These are phyloP conservation scores for Rubroshorea leprosula DNA, from an alignment of 345 rosid species.

Conservation along the genomic window DNA sequence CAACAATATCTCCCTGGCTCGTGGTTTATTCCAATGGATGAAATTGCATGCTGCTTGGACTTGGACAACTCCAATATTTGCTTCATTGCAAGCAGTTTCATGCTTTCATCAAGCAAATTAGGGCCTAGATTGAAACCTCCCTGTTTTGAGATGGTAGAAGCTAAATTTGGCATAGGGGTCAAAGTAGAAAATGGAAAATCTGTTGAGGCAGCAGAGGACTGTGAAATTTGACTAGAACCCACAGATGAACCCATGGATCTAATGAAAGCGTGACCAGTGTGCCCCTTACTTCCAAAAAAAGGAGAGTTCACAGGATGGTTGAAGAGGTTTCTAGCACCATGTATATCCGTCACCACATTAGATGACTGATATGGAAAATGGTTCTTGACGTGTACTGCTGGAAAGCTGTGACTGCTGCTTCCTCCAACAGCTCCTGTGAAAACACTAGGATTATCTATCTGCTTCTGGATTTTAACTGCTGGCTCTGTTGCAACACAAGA, in stretches of 20 bases:
- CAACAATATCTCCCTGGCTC: conserved; percentile 18
- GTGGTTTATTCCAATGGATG: conserved; percentile 24
- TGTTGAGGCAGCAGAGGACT: conserved; percentile 20
- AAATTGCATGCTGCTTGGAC: conserved; percentile 34
- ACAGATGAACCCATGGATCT: conserved; percentile 15
- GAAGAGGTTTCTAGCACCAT: conserved; percentile 22
- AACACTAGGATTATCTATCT: conserved; percentile 15
- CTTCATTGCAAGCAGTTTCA: conserved; percentile 36
- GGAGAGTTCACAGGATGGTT: conserved; percentile 19
- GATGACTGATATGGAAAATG: conserved; percentile 13
- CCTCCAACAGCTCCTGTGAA: conserved; percentile 14
- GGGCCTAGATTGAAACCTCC: conserved; percentile 22
- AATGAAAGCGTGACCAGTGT: conserved; percentile 13
- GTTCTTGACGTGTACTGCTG: conserved; percentile 16
- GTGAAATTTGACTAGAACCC: conserved; percentile 17
- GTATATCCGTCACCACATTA: conserved; percentile 13
- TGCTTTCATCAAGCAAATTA: conserved; percentile 33
- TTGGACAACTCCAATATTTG: conserved; percentile 39
- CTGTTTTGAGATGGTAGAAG: conserved; percentile 19
- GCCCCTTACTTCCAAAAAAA: conserved; percentile 20
- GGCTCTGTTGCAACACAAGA: conserved; percentile 16
- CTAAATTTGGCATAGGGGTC: conserved; percentile 14
- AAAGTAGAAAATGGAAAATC: conserved; percentile 19
- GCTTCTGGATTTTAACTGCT: conserved; percentile 22
- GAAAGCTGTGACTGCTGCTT: conserved; percentile 18